Evolutionary conservation across 768 basidiomycete species (phyloP), one percentile per base, ranked within the genome.

Genomic region (Daedaleopsis nitida): DNA sequence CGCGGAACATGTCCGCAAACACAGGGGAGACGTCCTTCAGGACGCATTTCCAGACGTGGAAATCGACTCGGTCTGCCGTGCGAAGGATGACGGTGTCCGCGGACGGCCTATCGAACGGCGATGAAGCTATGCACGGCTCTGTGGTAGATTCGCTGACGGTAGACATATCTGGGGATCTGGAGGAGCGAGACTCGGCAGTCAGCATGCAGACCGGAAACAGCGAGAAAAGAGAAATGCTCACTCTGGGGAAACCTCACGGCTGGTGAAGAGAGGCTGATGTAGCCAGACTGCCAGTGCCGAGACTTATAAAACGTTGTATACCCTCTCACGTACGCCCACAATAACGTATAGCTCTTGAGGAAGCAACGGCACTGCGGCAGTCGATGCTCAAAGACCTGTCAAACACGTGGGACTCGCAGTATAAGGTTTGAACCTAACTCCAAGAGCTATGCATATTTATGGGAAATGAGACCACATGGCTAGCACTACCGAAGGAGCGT

Each of bases 51-150:
- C 44, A 60, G 12, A 61, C 55, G 44, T 58, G 60, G 47, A 69
- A 66, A 9, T 61, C 54, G 37, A 65, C 63, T 17, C 39, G 23
- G 44, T 65, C 63, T 14, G 58, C 13, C 9, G 73, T 69, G 6
- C 63, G 65, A 1, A 69, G 38, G 35, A 64, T 57, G 14, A 58
- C 19, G 27, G 27, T 32, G 58, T 66, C 61, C 24, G 53, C 56
- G 11, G 14, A 17, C 1, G 49, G 52, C 14, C 58, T 60, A 55
- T 64, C 45, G 55, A 67, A 67, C 5, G 66, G 63, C 10, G 59
- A 19, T 7, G 32, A 17, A 5, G 58, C 39, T 8, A 14, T 49
- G 47, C 19, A 17, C 10, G 45, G 45, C n/a, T 17, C 45, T 21
- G 7, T 17, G 45, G 19, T 5, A 5, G 45, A 23, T n/a, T 23